A percentile compares a stretch with the other conserved stretches of the same genome.
Conservation (phyloP, 1,284 basidiomycete species). For the Fistulina hepatica region DNA sequence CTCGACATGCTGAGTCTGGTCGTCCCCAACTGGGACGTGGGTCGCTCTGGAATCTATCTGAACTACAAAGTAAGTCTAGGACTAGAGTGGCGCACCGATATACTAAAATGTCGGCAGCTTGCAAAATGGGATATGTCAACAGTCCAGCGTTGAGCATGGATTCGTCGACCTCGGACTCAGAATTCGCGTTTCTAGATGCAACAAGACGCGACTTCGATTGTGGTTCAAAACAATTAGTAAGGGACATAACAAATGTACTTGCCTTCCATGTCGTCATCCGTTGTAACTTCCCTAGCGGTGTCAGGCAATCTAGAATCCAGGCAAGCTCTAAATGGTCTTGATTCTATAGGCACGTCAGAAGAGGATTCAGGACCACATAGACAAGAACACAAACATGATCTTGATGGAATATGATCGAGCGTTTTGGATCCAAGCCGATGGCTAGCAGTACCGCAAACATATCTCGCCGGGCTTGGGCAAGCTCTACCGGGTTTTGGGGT, state of each 20-base stretch:
- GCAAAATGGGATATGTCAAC: conserved; percentile 87
- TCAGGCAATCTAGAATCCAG: conserved; percentile 84
- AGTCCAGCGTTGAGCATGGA: conserved; percentile 75
- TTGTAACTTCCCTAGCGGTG: conserved; percentile 72
- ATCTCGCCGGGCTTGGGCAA: conserved; percentile 57
- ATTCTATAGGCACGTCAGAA: conserved; percentile 41
- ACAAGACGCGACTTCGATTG: conserved; percentile 76
- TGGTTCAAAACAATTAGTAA: too few relatives aligned
- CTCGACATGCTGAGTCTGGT: conserved; percentile 91
- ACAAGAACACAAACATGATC: conserved; percentile 54
- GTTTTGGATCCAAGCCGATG: conserved; percentile 72
- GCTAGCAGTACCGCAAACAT: conserved; percentile 81
- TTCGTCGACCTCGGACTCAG: conserved; percentile 72
- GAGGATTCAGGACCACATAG: conserved; percentile 1
- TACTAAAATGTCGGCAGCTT: conserved; percentile 86
- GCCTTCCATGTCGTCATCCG: conserved; percentile 98
- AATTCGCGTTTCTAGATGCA: conserved; percentile 59
- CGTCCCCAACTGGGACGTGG: conserved; percentile 91
- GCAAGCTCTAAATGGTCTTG: conserved; percentile 80
- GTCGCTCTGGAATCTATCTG: conserved; percentile 49
- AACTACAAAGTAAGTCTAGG: conserved; percentile 4
- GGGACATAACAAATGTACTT: conserved; percentile 11
- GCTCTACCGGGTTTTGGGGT: conserved; percentile 67
- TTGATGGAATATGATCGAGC: conserved; percentile 78
- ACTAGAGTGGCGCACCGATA: conserved; percentile 49